These are phyloP conservation scores for Neurospora sp. DNA, from an alignment of 2,329 filamentous ascomycete species.

Conservation along the genomic window DNA sequence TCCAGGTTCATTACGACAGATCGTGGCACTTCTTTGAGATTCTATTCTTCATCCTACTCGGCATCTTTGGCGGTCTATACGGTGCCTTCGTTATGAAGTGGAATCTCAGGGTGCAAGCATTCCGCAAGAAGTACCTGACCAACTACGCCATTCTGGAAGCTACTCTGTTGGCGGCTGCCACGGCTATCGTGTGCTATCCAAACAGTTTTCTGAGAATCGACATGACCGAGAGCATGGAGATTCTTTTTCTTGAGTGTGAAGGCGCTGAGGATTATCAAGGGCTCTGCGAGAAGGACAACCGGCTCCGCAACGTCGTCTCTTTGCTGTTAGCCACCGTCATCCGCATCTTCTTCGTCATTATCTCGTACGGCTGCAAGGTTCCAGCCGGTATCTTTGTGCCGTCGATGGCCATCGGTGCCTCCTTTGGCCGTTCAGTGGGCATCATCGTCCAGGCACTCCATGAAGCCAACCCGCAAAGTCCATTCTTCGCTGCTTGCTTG, in stretches of 20 bases:
- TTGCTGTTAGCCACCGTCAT: conserved; percentile 71
- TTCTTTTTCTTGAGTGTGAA: conserved; percentile 88
- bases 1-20: conserved; percentile 90
- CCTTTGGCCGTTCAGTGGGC: conserved; percentile 87
- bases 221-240: conserved; percentile 99
- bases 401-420: conserved; percentile 93
- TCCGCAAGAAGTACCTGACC: conserved; percentile 83
- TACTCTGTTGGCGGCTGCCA: conserved; percentile 69
- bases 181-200: conserved; percentile 89
- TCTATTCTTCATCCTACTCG: conserved; percentile 83
- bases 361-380: conserved; percentile 96
- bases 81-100: conserved; percentile 97
- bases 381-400: conserved; percentile 97
- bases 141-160: conserved; percentile 81
- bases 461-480: conserved; percentile 69
- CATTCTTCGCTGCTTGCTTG: conserved; percentile 80
- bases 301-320: conserved; percentile 69
- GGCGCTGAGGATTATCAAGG: conserved; percentile 80
- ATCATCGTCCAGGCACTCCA: conserved; percentile 87
- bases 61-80: conserved; percentile 88
- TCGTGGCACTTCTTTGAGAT: conserved; percentile 98
- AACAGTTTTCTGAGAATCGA: conserved; percentile 94
- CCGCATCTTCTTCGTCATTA: conserved; percentile 75
- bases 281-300: conserved; percentile 70
- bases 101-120: conserved; percentile 84